Evolutionary conservation across 2,329 filamentous ascomycete species (phyloP).

Genomic region (Scleromitrula shiraiana): DNA sequence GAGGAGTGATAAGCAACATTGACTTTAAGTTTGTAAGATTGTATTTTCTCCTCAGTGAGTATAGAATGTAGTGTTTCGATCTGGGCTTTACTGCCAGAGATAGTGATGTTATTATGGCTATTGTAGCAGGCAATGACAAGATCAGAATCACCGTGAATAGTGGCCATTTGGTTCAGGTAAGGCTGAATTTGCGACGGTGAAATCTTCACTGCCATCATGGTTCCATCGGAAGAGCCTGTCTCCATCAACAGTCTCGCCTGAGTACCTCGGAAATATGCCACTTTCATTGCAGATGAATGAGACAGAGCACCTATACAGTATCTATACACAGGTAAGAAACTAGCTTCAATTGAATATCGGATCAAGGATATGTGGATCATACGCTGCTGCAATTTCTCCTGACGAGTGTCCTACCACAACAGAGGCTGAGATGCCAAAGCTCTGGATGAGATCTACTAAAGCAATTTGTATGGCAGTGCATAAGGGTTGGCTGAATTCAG

Average conservation of each 20-base stretch:
- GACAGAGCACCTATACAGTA: conserved; percentile 25
- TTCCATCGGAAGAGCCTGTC: not conserved
- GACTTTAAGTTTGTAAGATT: conserved; percentile 29
- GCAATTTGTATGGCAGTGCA: not conserved
- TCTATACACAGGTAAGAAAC: not conserved
- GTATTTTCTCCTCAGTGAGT: conserved; percentile 17
- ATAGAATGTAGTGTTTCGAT: conserved; percentile 2
- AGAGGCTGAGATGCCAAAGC: not conserved
- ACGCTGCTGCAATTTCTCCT: conserved; percentile 1
- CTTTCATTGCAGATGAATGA: not conserved
- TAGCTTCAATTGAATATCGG: not conserved
- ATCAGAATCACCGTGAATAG: not conserved
- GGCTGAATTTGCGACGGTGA: not conserved
- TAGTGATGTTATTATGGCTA: conserved; percentile 19
- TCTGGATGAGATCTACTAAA: not conserved
- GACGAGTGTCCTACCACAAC: not conserved
- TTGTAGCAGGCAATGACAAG: conserved; percentile 28
- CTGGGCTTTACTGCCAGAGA: conserved; percentile 19
- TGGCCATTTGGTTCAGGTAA: not conserved
- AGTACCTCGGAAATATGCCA: conserved; percentile 3
- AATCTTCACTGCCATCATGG: not conserved
- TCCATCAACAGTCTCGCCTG: not conserved
- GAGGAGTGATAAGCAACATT: conserved; percentile 35
- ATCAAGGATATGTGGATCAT: not conserved
- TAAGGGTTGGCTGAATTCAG: not conserved